phyloP scores from a whole-genome alignment of 768 basidiomycete species.

The Trametes cinnabarina region DNA sequence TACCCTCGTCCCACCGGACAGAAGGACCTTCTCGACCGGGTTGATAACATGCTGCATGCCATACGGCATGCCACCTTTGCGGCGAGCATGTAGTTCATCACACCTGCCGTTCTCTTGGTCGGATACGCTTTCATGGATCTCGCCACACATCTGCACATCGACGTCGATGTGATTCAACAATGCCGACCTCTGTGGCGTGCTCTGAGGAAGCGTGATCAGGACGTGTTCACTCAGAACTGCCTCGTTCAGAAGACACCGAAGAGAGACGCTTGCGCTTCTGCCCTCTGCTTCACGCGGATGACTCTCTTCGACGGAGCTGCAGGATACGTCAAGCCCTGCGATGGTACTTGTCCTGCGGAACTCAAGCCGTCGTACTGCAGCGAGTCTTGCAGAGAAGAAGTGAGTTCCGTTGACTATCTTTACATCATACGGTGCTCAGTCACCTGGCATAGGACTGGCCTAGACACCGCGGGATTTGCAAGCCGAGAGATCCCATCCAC shows the following conservation, averaged over 20 bases:
- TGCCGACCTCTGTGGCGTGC: conserved; percentile 1
- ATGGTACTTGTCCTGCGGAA: not conserved
- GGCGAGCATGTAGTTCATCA: not conserved
- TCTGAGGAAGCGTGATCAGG: not conserved
- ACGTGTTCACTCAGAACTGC: not conserved
- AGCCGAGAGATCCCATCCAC: not conserved
- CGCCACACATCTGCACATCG: not conserved
- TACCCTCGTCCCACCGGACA: not conserved
- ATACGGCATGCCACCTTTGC: not conserved
- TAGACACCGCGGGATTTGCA: not conserved
- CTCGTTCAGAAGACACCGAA: not conserved
- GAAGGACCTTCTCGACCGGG: not conserved
- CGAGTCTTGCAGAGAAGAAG: not conserved
- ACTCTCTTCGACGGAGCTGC: too few relatives aligned
- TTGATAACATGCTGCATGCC: not conserved
- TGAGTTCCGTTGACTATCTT: not conserved
- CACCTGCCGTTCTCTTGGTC: not conserved
- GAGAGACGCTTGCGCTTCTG: not conserved
- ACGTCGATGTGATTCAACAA: not conserved
- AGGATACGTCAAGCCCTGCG: not conserved
- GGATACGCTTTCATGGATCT: conserved; percentile 1
- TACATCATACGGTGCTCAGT: not conserved
- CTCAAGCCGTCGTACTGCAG: not conserved
- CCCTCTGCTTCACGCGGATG: not conserved
- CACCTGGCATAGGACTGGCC: not conserved